These are phyloP conservation scores for Botryotinia calthae DNA, from an alignment of 2,329 filamentous ascomycete species.

Conservation along the genomic window DNA sequence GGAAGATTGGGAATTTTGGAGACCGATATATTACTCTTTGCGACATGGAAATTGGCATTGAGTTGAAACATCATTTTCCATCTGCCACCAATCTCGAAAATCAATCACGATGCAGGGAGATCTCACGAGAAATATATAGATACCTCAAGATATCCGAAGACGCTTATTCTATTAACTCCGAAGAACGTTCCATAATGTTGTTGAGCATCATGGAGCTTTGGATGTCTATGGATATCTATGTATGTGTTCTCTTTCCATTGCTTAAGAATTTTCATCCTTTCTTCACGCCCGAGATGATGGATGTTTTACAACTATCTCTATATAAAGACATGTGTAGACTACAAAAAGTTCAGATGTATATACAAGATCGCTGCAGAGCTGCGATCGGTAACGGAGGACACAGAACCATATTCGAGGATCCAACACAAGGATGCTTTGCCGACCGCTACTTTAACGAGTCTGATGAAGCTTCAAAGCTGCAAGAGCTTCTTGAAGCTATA, in stretches of 20 bases:
- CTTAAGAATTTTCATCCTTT: constrained; percentile 51
- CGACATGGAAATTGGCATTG: constrained; percentile 27
- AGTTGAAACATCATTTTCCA: constrained; percentile 8
- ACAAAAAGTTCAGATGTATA: constrained; percentile 48
- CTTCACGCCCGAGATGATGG: constrained; percentile 50
- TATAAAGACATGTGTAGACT: constrained; percentile 51
- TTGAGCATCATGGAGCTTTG: constrained; percentile 58
- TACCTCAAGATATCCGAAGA: constrained; percentile 41
- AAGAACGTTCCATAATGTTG: constrained; percentile 51
- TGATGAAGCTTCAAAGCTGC: constrained; percentile 30
- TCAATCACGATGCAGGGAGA: constrained; percentile 32
- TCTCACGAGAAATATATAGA: constrained; percentile 39
- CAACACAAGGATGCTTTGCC: constrained; percentile 40
- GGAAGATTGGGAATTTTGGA: constrained; percentile 24
- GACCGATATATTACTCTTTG: constrained; percentile 32
- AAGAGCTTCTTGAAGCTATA: constrained; percentile 35
- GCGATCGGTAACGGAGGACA: constrained; percentile 15
- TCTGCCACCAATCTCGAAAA: constrained; percentile 1
- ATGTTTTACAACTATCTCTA: constrained; percentile 53
- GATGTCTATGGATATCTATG: constrained; percentile 52
- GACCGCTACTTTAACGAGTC: constrained; percentile 32
- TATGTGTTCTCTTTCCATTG: constrained; percentile 45
- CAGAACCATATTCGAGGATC: constrained; percentile 49
- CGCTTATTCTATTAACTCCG: constrained; percentile 45
- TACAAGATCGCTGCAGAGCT: constrained; percentile 41